Evolutionary conservation across 306 rosid genomes (phyloP).

Genomic region (Quercus suber): DNA sequence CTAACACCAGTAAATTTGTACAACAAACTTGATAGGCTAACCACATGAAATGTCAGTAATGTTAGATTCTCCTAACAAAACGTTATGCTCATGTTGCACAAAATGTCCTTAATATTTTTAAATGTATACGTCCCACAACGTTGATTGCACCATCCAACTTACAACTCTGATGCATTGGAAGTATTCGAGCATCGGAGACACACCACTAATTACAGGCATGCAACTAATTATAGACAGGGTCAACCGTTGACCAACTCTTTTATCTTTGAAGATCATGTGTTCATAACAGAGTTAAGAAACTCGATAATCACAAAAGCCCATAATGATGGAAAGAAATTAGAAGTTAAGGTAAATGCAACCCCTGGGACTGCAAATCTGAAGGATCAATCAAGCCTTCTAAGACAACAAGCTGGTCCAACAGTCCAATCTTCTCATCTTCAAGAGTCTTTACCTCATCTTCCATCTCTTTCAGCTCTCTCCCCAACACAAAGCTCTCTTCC

Average conservation of each 20-base stretch:
- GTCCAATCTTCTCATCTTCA: conserved; percentile 77
- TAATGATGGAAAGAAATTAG: conserved; percentile 2
- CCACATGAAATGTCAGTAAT: no score
- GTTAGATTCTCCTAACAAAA: no score
- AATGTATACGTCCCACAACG: not conserved
- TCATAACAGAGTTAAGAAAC: not conserved
- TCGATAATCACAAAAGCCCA: not conserved
- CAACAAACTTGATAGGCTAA: no score
- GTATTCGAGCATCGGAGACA: not conserved
- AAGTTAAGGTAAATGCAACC: conserved; percentile 21
- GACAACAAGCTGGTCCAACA: conserved; percentile 84
- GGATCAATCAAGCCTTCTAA: conserved; percentile 79
- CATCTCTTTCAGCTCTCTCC: conserved; percentile 56
- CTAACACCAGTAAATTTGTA: no score
- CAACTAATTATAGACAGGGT: not conserved
- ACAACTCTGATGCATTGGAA: not conserved
- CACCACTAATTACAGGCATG: no score
- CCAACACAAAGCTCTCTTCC: conserved; percentile 74
- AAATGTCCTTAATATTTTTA: no score
- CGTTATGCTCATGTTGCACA: no score
- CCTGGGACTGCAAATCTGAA: conserved; percentile 45
- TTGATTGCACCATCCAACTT: not conserved
- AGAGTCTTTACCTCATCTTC: conserved; percentile 77
- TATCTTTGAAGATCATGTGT: not conserved
- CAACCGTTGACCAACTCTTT: not conserved